phyloP scores from a whole-genome alignment of 108 stramenopile genomes.

The Chaetoceros tenuissimus region DNA sequence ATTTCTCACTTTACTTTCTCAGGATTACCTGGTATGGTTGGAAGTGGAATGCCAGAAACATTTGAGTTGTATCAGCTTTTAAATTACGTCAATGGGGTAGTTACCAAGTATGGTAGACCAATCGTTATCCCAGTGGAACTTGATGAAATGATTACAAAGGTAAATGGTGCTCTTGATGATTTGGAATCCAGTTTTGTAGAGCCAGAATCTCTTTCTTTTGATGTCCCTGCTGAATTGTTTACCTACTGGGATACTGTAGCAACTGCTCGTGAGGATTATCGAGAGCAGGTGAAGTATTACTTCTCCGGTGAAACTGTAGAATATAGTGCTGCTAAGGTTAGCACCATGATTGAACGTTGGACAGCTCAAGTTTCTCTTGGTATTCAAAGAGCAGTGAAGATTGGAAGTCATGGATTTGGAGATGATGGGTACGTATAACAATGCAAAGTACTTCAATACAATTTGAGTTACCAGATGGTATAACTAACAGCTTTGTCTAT shows the following conservation, averaged over 20 bases:
- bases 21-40: slow-evolving; percentile 48
- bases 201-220: slow-evolving; percentile 41
- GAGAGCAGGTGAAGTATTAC: slow-evolving; percentile 64
- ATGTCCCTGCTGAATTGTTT: slow-evolving; percentile 76
- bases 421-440: slow-evolving; percentile 52
- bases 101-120: slow-evolving; percentile 59
- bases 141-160: slow-evolving; percentile 45
- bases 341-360: slow-evolving; percentile 62
- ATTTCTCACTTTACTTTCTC: slow-evolving; percentile 2
- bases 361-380: slow-evolving; percentile 67
- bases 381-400: slow-evolving; percentile 67
- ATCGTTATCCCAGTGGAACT: slow-evolving; percentile 73
- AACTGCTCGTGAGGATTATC: slow-evolving; percentile 81
- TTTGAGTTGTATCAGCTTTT: slow-evolving; percentile 82
- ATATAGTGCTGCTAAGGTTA: slow-evolving; percentile 45
- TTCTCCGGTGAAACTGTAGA: slow-evolving; percentile 75
- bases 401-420: slow-evolving; percentile 69
- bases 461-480: neutral
- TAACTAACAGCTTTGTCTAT: neutral
- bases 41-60: slow-evolving; percentile 87
- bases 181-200: slow-evolving; percentile 64
- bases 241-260: slow-evolving; percentile 87
- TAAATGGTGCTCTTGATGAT: slow-evolving; percentile 66
- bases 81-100: slow-evolving; percentile 65
- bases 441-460: too few relatives aligned